Evolutionary conservation across 2,329 filamentous ascomycete species (phyloP), one percentile per base, ranked within the genome.

Genomic region (Ophiocordyceps camponoti-saundersi): DNA sequence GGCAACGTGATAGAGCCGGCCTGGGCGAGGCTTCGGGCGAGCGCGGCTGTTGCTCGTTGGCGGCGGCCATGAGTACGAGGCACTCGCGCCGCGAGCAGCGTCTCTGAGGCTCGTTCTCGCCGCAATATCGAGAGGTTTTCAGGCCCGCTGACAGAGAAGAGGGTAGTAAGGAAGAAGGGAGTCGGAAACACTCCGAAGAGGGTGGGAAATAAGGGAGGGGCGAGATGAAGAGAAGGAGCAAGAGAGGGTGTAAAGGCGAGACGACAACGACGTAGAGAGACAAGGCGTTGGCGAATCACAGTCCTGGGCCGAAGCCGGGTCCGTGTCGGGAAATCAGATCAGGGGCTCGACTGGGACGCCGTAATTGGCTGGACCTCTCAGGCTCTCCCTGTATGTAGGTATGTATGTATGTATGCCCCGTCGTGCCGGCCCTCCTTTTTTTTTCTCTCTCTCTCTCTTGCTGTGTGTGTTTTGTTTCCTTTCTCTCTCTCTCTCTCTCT

Each of bases 1-100:
- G 64, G 53, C 75, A 80, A 51, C 81, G 79, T 46, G 78, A 72
- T 47, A 82, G 69, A 48, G 71, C 67, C 13, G 75, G 70, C 42
- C 72, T 71, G 41, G 75, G 81, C 18, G 73, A 69, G 18, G 70
- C 65, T 55, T 79, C 77, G 36, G 79, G 78, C 45, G 80, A 76
- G 72, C 44, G 52, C 23, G 52, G 51, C 44, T 52, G 54, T 42
- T 58, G 56, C 47, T 61, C 55, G 53, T 61, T 58, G 50, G 58
- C 52, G 50, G 59, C 58, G 36, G 62, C 59, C 61, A 66, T 66
- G 30, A 32, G 30, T 34, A 12, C 11, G 34, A 16, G 20, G 16
- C 32, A n/a, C 12, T 13, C 32, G 32, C 12, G 12, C 32, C 12
- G 32, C 16, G 32, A 36, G 16, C 32, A 36, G 32, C 32, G 16